Evolutionary conservation across 352 stramenopile genomes (phyloP).

Genomic region (Phytophthora constricta): DNA sequence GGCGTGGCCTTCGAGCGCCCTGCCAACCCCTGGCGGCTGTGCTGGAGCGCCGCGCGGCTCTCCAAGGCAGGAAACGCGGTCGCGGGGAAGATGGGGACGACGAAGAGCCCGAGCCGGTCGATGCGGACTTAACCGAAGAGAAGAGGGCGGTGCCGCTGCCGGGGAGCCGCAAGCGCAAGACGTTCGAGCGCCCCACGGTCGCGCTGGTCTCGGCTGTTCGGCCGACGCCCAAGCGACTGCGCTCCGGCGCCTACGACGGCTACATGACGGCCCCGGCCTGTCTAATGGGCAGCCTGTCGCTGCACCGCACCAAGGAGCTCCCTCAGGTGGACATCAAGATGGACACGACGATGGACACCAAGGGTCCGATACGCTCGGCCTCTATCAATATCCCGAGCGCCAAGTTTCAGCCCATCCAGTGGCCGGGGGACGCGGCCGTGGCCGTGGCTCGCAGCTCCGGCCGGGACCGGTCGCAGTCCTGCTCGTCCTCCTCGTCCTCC

Average conservation of each 20-base stretch:
- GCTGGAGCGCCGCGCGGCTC: conserved; percentile 48
- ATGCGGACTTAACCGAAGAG: conserved; percentile 17
- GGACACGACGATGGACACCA: too few species aligned
- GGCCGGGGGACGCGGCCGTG: conserved; percentile 29
- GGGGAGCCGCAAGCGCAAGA: conserved; percentile 66
- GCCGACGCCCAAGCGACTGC: conserved; percentile 60
- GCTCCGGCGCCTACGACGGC: conserved; percentile 51
- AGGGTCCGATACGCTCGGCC: conserved; percentile 27
- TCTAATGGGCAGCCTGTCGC: conserved; percentile 41
- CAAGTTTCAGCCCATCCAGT: conserved; percentile 43
- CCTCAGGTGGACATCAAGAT: conserved; percentile 22
- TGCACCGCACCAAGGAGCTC: conserved; percentile 15
- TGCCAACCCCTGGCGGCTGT: conserved; percentile 52
- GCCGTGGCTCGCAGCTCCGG: conserved; percentile 19
- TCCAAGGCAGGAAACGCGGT: conserved; percentile 41
- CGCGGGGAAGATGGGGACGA: conserved; percentile 27
- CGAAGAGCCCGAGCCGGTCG: conserved; percentile 7
- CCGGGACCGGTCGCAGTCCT: conserved; percentile 31
- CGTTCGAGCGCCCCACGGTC: conserved; percentile 46
- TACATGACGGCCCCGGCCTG: conserved; percentile 33
- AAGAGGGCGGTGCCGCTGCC: conserved; percentile 14
- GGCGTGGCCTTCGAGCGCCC: conserved; percentile 40
- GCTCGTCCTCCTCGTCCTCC: conserved; percentile 57
- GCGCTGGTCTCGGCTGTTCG: conserved; percentile 45
- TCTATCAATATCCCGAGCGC: conserved; percentile 64